phyloP scores from a whole-genome alignment of 2,329 filamentous ascomycete genomes.

The Alternaria infectoria region DNA sequence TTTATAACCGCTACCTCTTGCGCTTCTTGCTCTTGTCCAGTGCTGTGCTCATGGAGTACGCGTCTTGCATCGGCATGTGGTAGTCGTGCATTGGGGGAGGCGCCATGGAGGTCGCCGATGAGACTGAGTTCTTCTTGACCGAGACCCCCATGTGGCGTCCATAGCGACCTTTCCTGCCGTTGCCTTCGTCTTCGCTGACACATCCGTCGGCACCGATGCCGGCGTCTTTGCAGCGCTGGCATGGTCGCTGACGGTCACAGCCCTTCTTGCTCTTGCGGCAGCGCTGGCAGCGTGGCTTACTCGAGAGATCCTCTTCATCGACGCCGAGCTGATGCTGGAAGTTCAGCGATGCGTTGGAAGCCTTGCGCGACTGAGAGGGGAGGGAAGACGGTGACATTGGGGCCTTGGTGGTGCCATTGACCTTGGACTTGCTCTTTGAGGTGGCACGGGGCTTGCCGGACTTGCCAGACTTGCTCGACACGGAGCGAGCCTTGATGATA shows the following conservation, averaged over 20 bases:
- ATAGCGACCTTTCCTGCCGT: slow-evolving; percentile 94
- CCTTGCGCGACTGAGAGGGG: slow-evolving; percentile 74
- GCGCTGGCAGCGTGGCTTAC: slow-evolving; percentile 94
- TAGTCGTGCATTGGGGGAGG: slow-evolving; percentile 44
- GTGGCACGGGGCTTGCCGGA: slow-evolving; percentile 49
- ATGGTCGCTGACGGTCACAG: slow-evolving; percentile 94
- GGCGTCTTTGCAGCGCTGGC: slow-evolving; percentile 93
- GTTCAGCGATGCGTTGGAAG: slow-evolving; percentile 72
- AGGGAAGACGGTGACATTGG: slow-evolving; percentile 66
- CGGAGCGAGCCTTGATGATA: slow-evolving; percentile 45
- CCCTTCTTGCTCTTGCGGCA: slow-evolving; percentile 99
- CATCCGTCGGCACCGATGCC: slow-evolving; percentile 92
- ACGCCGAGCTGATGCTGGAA: slow-evolving; percentile 66
- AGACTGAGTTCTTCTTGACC: slow-evolving; percentile 60
- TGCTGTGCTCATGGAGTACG: slow-evolving; percentile 24
- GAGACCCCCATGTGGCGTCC: slow-evolving; percentile 72
- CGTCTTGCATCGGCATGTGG: slow-evolving; percentile 26
- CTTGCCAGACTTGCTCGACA: slow-evolving; percentile 51
- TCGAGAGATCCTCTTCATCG: slow-evolving; percentile 89
- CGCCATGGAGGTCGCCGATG: slow-evolving; percentile 41
- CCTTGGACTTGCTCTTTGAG: slow-evolving; percentile 61
- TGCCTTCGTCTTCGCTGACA: slow-evolving; percentile 96
- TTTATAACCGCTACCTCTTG: slow-evolving; percentile 59
- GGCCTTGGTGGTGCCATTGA: slow-evolving; percentile 47
- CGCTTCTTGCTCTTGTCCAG: slow-evolving; percentile 72